Conservation (phyloP, 257 asterid genomes). For the Primulina eburnea region DNA sequence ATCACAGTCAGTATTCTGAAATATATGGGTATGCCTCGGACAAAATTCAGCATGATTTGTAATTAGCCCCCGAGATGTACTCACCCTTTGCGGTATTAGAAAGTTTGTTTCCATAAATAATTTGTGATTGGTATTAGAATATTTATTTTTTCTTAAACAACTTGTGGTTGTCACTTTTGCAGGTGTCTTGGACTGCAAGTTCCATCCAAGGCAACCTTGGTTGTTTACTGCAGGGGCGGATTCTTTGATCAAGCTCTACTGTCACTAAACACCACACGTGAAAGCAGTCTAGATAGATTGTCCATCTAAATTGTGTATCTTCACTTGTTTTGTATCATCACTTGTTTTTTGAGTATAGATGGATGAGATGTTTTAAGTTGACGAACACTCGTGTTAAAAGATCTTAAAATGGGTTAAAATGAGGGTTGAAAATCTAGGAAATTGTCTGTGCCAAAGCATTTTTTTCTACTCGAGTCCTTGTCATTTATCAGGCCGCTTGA, state of each 20-base stretch:
- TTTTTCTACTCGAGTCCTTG: neutral
- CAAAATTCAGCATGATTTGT: neutral
- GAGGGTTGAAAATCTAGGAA: neutral
- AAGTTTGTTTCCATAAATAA: neutral
- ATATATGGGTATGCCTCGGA: no score
- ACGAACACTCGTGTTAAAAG: no score
- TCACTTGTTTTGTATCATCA: no score
- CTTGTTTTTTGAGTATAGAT: neutral
- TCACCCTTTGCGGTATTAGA: neutral
- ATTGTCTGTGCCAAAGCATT: neutral
- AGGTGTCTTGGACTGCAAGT: slow-evolving; percentile 93
- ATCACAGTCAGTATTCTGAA: neutral
- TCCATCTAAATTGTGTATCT: no score
- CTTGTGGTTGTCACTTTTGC: slow-evolving; percentile 26
- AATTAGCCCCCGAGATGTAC: neutral
- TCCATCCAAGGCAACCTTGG: slow-evolving; percentile 99
- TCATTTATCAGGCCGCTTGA: neutral
- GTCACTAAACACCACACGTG: slow-evolving; percentile 40
- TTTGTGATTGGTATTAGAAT: neutral
- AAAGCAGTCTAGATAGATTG: neutral
- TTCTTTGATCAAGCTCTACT: slow-evolving; percentile 78
- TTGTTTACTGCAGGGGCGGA: slow-evolving; percentile 90
- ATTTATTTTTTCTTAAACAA: neutral
- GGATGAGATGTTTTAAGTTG: neutral
- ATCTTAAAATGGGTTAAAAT: no score